Evolutionary conservation across 441 rosid genomes (phyloP).

Genomic region (Metrosideros polymorpha): DNA sequence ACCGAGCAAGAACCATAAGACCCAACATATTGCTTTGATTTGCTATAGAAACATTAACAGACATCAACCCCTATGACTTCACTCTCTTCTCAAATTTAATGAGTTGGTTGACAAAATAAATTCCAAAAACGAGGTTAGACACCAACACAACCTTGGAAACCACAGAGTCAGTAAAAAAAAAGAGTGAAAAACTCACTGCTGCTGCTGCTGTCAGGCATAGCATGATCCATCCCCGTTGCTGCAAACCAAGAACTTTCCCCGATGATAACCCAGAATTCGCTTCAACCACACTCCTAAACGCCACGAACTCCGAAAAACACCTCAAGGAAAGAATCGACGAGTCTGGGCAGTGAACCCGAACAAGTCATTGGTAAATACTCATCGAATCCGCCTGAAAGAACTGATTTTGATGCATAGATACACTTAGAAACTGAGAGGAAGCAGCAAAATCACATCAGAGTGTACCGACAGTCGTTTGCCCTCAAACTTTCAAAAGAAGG

Average conservation of each 20-base stretch:
- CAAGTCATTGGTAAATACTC: not conserved
- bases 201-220: constrained; percentile 79
- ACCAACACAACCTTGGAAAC: not conserved
- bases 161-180: not conserved
- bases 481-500: not conserved
- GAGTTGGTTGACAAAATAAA: not conserved
- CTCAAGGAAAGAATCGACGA: not conserved
- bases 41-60: not conserved
- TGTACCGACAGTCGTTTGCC: not conserved
- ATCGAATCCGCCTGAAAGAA: not conserved
- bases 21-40: not conserved
- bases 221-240: constrained; percentile 51
- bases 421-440: not conserved
- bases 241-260: constrained; percentile 2
- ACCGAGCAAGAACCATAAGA: not conserved
- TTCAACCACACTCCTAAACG: not conserved
- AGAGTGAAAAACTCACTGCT: constrained; percentile 51
- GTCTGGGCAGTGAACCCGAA: not conserved
- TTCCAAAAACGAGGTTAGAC: not conserved
- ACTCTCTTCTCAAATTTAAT: not conserved
- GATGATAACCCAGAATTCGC: not conserved
- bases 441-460: not conserved
- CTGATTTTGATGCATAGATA: not conserved
- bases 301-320: not conserved
- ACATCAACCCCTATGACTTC: not conserved